Evolutionary conservation across 306 rosid species (phyloP), one percentile per base, ranked within the genome.

Genomic region (Dalbergia cochinchinensis): DNA sequence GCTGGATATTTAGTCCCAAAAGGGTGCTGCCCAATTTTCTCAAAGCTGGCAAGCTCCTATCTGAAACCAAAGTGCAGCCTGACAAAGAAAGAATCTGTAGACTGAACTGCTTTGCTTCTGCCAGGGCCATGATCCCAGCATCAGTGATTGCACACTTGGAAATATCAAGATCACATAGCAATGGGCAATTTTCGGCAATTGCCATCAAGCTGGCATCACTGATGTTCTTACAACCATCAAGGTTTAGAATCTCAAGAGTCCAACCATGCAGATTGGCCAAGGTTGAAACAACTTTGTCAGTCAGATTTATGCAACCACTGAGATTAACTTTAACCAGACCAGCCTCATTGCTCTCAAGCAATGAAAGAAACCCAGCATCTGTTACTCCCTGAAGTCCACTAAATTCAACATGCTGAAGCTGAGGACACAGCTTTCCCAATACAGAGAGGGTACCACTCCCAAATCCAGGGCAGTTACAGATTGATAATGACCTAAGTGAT

Each of bases 391-490:
- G 90, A 31, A 96, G 92, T 80, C 96, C 93, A 73, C 87, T 83
- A 55, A 96, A 84, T 73, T 96, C 98, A 34, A 96, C 78, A 62
- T 93, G 77, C 78, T 87, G 94, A 74, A 96, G 88, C 72, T 88
- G 92, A 60, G 94, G 96, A 85, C 99, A 96, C 51, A 90, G 78
- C 80, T 89, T 86, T 61, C 94, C 98, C 78, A 96, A 69, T 61
- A 85, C 53, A 42, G 91, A 88, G 73, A 96, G 73, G 85, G 89
- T 78, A 48, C 83, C 84, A 44, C 86, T 73, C 63, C 99, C 96
- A 86, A 96, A 96, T 68, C 96, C 99, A 79, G 90, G 91, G 86
- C 99, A 96, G 81, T 89, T 85, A 16, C 83, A 75, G 67, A 96
- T 82, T 14, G 90, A 67, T 72, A 96, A 77, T 4, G 94, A 91